Percentiles rank a stretch among this genome's conserved stretches.
These are phyloP conservation scores for Pyracantha coccinea DNA, from an alignment of 331 rosid species.

Conservation along the genomic window DNA sequence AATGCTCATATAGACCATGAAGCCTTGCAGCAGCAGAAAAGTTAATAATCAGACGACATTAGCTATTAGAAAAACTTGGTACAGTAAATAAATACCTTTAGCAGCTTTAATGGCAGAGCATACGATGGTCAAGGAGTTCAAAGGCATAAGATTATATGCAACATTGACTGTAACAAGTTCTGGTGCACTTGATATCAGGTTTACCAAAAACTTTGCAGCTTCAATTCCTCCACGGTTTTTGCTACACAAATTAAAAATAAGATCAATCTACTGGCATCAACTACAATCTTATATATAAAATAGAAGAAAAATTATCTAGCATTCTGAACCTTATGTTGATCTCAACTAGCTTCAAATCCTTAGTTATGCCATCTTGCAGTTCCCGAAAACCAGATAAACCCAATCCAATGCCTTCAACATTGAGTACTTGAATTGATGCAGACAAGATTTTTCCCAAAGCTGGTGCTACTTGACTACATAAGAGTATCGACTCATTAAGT, in stretches of 20 bases:
- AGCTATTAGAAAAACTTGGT: not conserved
- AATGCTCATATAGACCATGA: not conserved
- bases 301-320: not conserved
- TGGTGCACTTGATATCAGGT: conserved; percentile 53
- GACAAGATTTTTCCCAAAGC: conserved; percentile 52
- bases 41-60: not conserved
- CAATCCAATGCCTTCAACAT: conserved; percentile 60
- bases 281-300: not conserved
- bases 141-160: conserved; percentile 63
- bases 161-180: conserved; percentile 63
- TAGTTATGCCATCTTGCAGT: conserved; percentile 38
- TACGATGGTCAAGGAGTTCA: conserved; percentile 47
- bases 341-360: not conserved
- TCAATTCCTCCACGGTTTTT: conserved; percentile 74
- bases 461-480: conserved; percentile 53
- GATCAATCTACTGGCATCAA: conserved; percentile 8
- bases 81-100: conserved; percentile 29
- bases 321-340: conserved; percentile 29
- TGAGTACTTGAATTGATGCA: conserved; percentile 48
- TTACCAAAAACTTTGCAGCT: conserved; percentile 57
- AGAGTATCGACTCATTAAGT: conserved; percentile 17
- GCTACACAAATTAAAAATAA: conserved; percentile 34
- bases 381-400: conserved; percentile 60
- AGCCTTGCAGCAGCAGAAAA: not conserved
- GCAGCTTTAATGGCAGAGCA: conserved; percentile 49